These are phyloP conservation scores for Phytophthora pini DNA, from an alignment of 352 stramenopile genomes.

Conservation along the genomic window DNA sequence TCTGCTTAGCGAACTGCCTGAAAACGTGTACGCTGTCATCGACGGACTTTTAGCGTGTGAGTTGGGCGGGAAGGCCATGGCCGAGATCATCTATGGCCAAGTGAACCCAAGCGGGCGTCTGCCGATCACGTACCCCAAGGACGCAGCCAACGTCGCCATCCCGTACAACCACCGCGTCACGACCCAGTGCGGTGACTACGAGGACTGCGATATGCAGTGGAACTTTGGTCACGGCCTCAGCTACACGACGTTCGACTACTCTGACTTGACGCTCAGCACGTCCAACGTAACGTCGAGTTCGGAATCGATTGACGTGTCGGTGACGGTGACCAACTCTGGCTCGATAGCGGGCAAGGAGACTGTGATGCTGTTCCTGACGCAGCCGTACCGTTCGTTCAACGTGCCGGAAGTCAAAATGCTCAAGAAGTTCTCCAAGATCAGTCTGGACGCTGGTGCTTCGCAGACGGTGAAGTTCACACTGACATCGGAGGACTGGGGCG, in stretches of 20 bases:
- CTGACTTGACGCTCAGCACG: slow-evolving; percentile 41
- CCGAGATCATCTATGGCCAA: slow-evolving; percentile 80
- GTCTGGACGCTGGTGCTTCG: slow-evolving; percentile 42
- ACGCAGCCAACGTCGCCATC: slow-evolving; percentile 56
- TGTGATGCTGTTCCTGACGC: slow-evolving; percentile 46
- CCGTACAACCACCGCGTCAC: slow-evolving; percentile 76
- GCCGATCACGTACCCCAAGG: slow-evolving; percentile 85
- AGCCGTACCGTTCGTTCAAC: slow-evolving; percentile 42
- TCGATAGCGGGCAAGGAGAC: slow-evolving; percentile 60
- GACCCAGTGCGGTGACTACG: slow-evolving; percentile 41
- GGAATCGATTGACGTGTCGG: slow-evolving; percentile 46
- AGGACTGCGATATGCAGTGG: slow-evolving; percentile 58
- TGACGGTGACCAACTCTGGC: slow-evolving; percentile 76
- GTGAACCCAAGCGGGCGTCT: slow-evolving; percentile 81
- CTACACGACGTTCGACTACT: slow-evolving; percentile 72
- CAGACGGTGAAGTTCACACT: slow-evolving; percentile 46
- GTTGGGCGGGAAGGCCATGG: slow-evolving; percentile 73
- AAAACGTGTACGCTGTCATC: slow-evolving; percentile 69
- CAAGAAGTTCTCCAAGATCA: slow-evolving; percentile 78
- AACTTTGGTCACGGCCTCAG: slow-evolving; percentile 64
- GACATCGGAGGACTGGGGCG: slow-evolving; percentile 54
- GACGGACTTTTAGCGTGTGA: slow-evolving; percentile 76
- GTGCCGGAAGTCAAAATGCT: slow-evolving; percentile 81
- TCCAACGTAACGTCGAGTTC: slow-evolving; percentile 31
- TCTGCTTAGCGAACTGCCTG: slow-evolving; percentile 56